Conservation (phyloP, 2,329 filamentous ascomycete species). For the Xylariales sp. region DNA sequence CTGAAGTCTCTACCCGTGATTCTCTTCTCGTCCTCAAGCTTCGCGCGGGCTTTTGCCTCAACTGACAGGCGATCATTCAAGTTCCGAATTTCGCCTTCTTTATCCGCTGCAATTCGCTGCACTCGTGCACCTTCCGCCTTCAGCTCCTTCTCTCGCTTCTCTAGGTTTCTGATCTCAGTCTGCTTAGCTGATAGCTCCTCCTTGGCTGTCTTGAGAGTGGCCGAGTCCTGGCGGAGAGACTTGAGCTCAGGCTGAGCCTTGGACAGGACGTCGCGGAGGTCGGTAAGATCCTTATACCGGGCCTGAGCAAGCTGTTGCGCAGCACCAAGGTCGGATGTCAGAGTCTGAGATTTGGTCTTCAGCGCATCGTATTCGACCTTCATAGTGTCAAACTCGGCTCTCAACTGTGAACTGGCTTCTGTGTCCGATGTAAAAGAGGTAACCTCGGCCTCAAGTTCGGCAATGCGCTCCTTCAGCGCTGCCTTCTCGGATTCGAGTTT, state of each 20-base stretch:
- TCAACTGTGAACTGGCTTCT: constrained; percentile 49
- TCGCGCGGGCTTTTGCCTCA: constrained; percentile 66
- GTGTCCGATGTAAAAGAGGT: constrained; percentile 29
- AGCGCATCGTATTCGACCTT: constrained; percentile 60
- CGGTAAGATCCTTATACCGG: constrained; percentile 81
- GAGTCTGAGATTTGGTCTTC: constrained; percentile 60
- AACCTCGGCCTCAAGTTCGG: constrained; percentile 68
- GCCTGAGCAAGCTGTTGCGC: constrained; percentile 82
- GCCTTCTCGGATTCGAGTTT: constrained; percentile 65
- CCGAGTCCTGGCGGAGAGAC: constrained; percentile 70
- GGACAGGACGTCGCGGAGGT: constrained; percentile 72
- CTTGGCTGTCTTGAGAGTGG: constrained; percentile 66
- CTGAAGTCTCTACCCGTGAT: constrained; percentile 73
- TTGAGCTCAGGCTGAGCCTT: constrained; percentile 85
- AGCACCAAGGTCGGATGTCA: constrained; percentile 81
- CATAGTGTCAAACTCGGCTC: constrained; percentile 53
- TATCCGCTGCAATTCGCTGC: constrained; percentile 66
- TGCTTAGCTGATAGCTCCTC: constrained; percentile 62
- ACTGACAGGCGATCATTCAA: constrained; percentile 74
- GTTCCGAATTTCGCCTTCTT: constrained; percentile 71
- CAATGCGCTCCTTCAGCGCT: constrained; percentile 58
- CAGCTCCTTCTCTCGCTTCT: constrained; percentile 77
- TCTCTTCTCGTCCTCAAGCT: constrained; percentile 74
- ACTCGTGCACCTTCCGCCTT: constrained; percentile 66
- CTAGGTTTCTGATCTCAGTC: constrained; percentile 66